Percentiles rank a stretch among this genome's conserved stretches.
phyloP scores from a whole-genome alignment of 257 asterid genomes.

The Echium plantagineum region DNA sequence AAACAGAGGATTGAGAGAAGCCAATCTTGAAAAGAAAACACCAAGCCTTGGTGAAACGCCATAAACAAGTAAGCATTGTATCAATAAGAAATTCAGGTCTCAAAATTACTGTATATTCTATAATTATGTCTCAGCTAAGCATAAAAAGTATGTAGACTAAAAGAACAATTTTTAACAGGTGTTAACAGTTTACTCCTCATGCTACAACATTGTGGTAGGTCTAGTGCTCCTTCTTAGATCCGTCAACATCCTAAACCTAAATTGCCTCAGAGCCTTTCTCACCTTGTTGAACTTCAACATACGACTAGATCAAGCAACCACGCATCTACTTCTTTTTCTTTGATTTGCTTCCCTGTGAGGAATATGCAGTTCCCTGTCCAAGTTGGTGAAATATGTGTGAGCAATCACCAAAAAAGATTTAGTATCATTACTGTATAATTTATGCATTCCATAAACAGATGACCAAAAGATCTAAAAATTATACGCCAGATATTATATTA shows the following conservation, averaged over 20 bases:
- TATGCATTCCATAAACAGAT: neutral
- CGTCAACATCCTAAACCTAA: slow-evolving; percentile 14
- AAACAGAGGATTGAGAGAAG: too few relatives aligned
- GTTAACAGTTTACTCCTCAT: slow-evolving; percentile 23
- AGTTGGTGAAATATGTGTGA: neutral
- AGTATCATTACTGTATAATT: neutral
- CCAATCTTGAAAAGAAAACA: too few relatives aligned
- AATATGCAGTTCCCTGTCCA: slow-evolving; percentile 79
- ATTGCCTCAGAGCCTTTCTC: slow-evolving; percentile 13
- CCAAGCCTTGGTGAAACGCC: neutral
- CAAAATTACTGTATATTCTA: neutral
- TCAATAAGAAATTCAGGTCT: neutral
- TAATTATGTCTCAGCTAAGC: neutral
- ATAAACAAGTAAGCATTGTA: neutral
- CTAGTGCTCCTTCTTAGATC: slow-evolving; percentile 13
- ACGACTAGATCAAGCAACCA: slow-evolving; percentile 15
- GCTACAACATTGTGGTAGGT: slow-evolving; percentile 42
- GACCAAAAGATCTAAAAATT: neutral
- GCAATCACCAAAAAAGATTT: neutral
- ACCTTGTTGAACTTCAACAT: slow-evolving; percentile 17
- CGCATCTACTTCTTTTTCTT: slow-evolving; percentile 82
- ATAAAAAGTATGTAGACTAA: slow-evolving; percentile 5
- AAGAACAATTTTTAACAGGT: slow-evolving; percentile 17
- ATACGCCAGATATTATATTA: too few relatives aligned
- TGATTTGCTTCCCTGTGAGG: slow-evolving; percentile 49